Base-by-base conservation (phyloP, 176 grass and related monocot genomes). In the Dactylis glomerata region DNA sequence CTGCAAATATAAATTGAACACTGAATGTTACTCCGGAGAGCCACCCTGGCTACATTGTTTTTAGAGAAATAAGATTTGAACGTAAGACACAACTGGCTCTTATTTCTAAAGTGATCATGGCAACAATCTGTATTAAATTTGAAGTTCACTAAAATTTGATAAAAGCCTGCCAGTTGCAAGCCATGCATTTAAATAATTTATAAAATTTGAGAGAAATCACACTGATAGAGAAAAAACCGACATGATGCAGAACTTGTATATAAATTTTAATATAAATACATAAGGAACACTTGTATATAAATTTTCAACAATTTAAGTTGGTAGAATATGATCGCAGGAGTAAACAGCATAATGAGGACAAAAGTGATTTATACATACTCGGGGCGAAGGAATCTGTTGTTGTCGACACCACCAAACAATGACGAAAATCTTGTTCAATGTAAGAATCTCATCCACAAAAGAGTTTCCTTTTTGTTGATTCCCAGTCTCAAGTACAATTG, bases 341-440 rank as follows among this genome's bases (percentile, higher is more conserved):
- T 56, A 19, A 65, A 73, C n/a, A 65, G 28, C 22, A 8, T 31
- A 34, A 76, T 38, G 58, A 31, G 20, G 59, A 56, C 16, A 45
- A 57, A 73, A 73, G 42, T 86, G 56, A 58, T 55, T 47, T 65
- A 8, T 44, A 88, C 89, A 74, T 90, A 93, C 94, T 93, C 85
- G 44, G 92, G 92, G 89, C 19, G 91, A 88, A 66, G 87, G 87
- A 80, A 93, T 93, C 17, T 86, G 89, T 62, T 86, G 78, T 63
- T 82, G 82, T 8, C 74, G 66, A 37, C 77, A 54, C 75, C 58
- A 79, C 79, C 46, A 76, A 79, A 73, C 31, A 81, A 51, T 50
- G 82, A 88, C 88, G 85, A 92, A 70, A 90, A 93, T 20, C 33
- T 83, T 26, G 82, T 93, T 54, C 85, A 79, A 49, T 89, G 74